These are phyloP conservation scores for Xylaria sp. DNA, from an alignment of 2,329 filamentous ascomycete genomes.

Conservation along the genomic window DNA sequence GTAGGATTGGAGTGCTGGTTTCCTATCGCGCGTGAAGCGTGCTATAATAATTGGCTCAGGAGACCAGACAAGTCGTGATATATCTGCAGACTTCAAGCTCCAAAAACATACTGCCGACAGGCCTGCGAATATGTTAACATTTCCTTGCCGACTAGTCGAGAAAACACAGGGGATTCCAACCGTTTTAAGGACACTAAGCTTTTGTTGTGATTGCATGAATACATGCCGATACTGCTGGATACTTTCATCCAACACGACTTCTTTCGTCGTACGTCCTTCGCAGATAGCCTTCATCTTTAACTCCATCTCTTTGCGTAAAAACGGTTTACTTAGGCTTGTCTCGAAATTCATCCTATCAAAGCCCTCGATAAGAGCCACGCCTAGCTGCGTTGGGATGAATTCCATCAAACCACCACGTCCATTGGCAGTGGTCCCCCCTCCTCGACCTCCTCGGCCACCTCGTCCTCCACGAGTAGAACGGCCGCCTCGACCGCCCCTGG, in stretches of 20 bases:
- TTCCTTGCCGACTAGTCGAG: conserved; percentile 4
- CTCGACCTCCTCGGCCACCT: conserved; percentile 54
- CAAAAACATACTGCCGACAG: conserved; percentile 66
- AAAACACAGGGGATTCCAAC: conserved; percentile 55
- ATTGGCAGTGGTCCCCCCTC: conserved; percentile 51
- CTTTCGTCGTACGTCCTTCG: conserved; percentile 80
- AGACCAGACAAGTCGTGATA: background rate
- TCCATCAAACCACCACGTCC: conserved; percentile 72
- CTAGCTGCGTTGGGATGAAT: conserved; percentile 91
- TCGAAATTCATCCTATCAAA: conserved; percentile 96
- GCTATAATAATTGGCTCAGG: background rate
- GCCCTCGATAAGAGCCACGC: conserved; percentile 89
- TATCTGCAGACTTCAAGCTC: conserved; percentile 36
- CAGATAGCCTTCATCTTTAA: conserved; percentile 96
- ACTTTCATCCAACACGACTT: conserved; percentile 82
- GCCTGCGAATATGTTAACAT: conserved; percentile 52
- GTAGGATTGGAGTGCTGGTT: background rate
- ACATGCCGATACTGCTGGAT: conserved; percentile 87
- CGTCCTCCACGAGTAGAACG: conserved; percentile 62
- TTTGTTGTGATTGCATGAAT: conserved; percentile 82
- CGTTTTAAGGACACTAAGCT: conserved; percentile 72
- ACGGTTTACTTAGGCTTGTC: conserved; percentile 92
- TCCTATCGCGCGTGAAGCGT: conserved; percentile 20
- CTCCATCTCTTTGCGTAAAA: conserved; percentile 98
- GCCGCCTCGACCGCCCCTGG: conserved; percentile 57